Percentiles rank a stretch among this genome's conserved stretches.
phyloP scores from a whole-genome alignment of 805 yeast genomes.

The Torulaspora microellipsoides region DNA sequence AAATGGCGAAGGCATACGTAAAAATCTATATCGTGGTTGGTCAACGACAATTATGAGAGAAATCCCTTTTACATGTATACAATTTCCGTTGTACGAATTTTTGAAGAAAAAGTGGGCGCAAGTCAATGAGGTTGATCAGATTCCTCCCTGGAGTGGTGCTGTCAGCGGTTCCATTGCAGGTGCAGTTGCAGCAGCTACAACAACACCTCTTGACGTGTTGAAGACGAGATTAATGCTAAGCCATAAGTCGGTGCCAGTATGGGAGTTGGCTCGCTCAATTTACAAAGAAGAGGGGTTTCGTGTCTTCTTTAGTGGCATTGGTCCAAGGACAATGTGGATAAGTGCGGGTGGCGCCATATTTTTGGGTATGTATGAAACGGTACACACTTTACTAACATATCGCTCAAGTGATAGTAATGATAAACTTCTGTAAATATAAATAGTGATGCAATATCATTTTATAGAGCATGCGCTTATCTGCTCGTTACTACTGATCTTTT shows the following conservation, averaged over 20 bases:
- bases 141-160: slow-evolving; percentile 73
- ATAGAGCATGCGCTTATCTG: slow-evolving; percentile 12
- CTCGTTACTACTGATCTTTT: slow-evolving; percentile 37
- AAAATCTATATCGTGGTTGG: slow-evolving; percentile 92
- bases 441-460: neutral
- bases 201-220: slow-evolving; percentile 76
- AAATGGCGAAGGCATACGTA: slow-evolving; percentile 70
- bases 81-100: slow-evolving; percentile 88
- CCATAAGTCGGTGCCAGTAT: slow-evolving; percentile 42
- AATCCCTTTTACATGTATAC: slow-evolving; percentile 93
- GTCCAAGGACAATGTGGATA: slow-evolving; percentile 96
- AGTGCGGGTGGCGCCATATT: slow-evolving; percentile 98
- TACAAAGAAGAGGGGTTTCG: slow-evolving; percentile 66
- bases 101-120: slow-evolving; percentile 59
- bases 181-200: slow-evolving; percentile 73
- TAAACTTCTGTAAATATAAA: slow-evolving; percentile 13
- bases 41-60: slow-evolving; percentile 88
- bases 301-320: slow-evolving; percentile 79
- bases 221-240: slow-evolving; percentile 84
- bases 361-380: slow-evolving; percentile 86
- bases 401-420: slow-evolving; percentile 7
- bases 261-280: slow-evolving; percentile 47
- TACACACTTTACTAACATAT: slow-evolving; percentile 37
- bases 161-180: slow-evolving; percentile 80
- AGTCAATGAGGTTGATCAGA: slow-evolving; percentile 37